Evolutionary conservation across 2,329 filamentous ascomycete species (phyloP), one percentile per base, ranked within the genome.

Genomic region (Zymoseptoria passerinii): DNA sequence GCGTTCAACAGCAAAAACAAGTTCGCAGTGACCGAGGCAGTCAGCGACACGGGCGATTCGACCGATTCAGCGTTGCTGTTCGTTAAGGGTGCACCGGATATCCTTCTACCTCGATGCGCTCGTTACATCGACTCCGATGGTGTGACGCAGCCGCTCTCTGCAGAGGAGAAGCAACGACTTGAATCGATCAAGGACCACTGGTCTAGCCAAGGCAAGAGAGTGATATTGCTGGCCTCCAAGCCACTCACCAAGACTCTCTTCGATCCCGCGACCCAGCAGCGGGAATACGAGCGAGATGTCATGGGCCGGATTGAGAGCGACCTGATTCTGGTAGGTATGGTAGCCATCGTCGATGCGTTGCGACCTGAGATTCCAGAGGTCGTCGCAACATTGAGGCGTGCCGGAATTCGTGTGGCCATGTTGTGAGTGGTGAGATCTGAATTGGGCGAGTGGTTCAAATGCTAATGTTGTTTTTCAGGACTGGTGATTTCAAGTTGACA

Each of bases 1-100:
- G 82, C 86, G 0, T 92, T 92, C 72, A 91, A 91, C 75, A 89
- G 86, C 74, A 70, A 89, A 76, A 91, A 90, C 74, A 92, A 92
- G 72, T 91, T 85, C 69, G 91, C 90, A 83, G 81, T 91, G 56
- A 80, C 83, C 35, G 80, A 85, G 0, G 81, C 86, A 53, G 76
- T 76, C 9, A 69, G 70, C n/a, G 65, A 69, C 4, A 59, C 64
- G 65, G 64, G 60, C 23, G 54, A 53, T 8, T 54, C 57, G 50
- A 44, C 35, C 16, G 59, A 67, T 19, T 62, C 61, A 13, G 56
- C 77, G 1, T 74, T 87, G 0, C 74, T 91, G 50, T 88, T 85
- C n/a, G 88, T 91, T 69, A 91, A 92, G 70, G 88, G 88, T 0
- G 88, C 88, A 0, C 87, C 88, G 0, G 89, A 92, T 67, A 83